A percentile compares a stretch with the other conserved stretches of the same genome.
phyloP scores from a whole-genome alignment of 139 green algal genomes.

The Chlorokybus atmophyticus region DNA sequence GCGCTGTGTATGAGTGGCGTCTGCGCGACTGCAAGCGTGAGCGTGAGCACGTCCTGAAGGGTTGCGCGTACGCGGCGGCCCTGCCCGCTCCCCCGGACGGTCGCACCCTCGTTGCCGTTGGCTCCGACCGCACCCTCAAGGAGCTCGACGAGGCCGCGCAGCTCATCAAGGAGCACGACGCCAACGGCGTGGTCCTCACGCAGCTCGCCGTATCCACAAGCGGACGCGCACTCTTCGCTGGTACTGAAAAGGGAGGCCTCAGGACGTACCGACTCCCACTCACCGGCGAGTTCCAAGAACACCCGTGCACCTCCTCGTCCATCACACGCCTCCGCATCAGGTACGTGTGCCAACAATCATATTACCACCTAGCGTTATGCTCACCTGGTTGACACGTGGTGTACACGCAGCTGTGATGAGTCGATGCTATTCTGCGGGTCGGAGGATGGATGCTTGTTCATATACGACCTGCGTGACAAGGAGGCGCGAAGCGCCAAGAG shows the following conservation, averaged over 20 bases:
- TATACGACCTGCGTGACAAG: conserved; percentile 53
- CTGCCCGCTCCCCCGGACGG: conserved; percentile 37
- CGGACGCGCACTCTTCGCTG: conserved; percentile 56
- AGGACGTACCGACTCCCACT: conserved; percentile 71
- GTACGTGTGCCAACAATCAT: too few relatives aligned
- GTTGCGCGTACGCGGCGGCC: conserved; percentile 54
- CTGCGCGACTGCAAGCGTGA: conserved; percentile 52
- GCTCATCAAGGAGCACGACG: conserved; percentile 58
- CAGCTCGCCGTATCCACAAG: conserved; percentile 24
- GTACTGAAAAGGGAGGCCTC: conserved; percentile 50
- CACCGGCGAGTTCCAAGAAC: conserved; percentile 41
- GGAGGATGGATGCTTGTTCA: conserved; percentile 60
- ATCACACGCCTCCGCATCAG: conserved; percentile 51
- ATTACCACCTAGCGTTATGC: too few relatives aligned
- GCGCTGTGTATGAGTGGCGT: conserved; percentile 78
- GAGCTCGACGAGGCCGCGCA: conserved; percentile 59
- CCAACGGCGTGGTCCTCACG: conserved; percentile 31
- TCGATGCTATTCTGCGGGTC: conserved; percentile 47
- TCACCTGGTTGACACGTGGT: too few relatives aligned
- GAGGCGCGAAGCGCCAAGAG: conserved; percentile 28
- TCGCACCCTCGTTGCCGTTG: conserved; percentile 45
- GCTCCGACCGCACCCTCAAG: conserved; percentile 67
- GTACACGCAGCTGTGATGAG: too few relatives aligned
- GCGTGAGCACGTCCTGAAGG: conserved; percentile 59
- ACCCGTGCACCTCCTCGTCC: conserved; percentile 31